A percentile compares a stretch with the other conserved stretches of the same genome.
Conservation (phyloP, 495 filamentous ascomycete genomes). For the Podospora pseudopauciseta region DNA sequence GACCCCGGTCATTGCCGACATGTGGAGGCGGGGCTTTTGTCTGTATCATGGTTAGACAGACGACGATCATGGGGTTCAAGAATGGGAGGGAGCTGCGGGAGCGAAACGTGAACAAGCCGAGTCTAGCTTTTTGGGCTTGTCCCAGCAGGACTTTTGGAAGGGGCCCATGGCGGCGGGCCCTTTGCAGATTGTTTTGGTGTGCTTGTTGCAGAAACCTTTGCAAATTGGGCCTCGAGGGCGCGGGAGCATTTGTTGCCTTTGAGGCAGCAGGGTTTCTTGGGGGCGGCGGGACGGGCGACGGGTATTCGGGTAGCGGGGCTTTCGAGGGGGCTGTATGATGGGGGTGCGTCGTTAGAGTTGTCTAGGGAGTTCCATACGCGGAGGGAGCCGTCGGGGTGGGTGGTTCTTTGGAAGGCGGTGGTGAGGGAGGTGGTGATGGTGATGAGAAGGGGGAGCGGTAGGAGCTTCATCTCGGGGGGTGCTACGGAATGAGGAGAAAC, state of each 20-base stretch:
- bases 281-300: too few relatives aligned
- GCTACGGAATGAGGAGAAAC: background rate
- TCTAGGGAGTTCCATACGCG: background rate
- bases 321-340: background rate
- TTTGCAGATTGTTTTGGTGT: background rate
- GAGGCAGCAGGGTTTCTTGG: background rate
- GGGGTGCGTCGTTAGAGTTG: background rate
- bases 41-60: background rate
- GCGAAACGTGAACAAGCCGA: background rate
- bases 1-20: background rate
- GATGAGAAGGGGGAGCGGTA: background rate
- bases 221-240: background rate
- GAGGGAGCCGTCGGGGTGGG: background rate
- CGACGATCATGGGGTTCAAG: too few relatives aligned
- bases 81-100: too few relatives aligned
- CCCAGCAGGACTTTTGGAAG: background rate
- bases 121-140: background rate
- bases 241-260: background rate
- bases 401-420: background rate
- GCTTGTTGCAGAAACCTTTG: background rate
- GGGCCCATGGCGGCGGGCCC: background rate
- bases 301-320: background rate
- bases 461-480: background rate
- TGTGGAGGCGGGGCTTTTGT: background rate
- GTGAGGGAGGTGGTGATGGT: background rate